Evolutionary conservation across 192 early-diverging fungal species (phyloP), one percentile per base, ranked within the genome.

Genomic region (Endogone sp.): DNA sequence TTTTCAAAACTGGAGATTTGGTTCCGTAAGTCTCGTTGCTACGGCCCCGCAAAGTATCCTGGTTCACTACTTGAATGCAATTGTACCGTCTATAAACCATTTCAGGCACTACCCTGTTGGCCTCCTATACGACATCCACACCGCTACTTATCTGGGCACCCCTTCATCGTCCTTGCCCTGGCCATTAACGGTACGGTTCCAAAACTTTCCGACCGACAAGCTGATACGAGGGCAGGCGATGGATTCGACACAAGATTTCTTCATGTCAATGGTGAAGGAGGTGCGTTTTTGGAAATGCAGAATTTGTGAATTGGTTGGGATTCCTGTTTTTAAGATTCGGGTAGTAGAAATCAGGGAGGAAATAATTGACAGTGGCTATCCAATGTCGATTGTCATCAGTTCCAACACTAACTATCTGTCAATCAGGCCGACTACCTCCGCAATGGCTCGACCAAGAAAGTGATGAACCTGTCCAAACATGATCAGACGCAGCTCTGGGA

Each of bases 231-330:
- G 68, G n/a, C 85, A 87, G 13, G 74, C 80, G 6, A 71, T 79
- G 6, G 83, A 89, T 56, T 75, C 74, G 2, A 86, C 86, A 62
- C 85, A 85, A 30, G 91, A 93, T 67, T 91, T 90, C 73, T 93
- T 88, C 71, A 95, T 95, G 92, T 88, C 92, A 11, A 88, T 90
- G 86, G 82, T 93, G 70, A 95, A 95, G 76, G 94, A 95, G 81
- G 88, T 85, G 37, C 37, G 37, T 49, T 49, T 49, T n/a, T n/a
- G n/a, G n/a, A n/a, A n/a, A n/a, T n/a, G n/a, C n/a, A n/a, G n/a
- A n/a, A n/a, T n/a, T n/a, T n/a, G n/a, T n/a, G n/a, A n/a, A n/a
- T 23, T n/a, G n/a, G n/a, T n/a, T n/a, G n/a, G n/a, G n/a, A n/a
- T n/a, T n/a, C n/a, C n/a, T n/a, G n/a, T n/a, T n/a, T n/a, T n/a